Percentiles rank a stretch among this genome's conserved stretches.
Conservation (phyloP, 345 rosid species). For the Salix caprea region DNA sequence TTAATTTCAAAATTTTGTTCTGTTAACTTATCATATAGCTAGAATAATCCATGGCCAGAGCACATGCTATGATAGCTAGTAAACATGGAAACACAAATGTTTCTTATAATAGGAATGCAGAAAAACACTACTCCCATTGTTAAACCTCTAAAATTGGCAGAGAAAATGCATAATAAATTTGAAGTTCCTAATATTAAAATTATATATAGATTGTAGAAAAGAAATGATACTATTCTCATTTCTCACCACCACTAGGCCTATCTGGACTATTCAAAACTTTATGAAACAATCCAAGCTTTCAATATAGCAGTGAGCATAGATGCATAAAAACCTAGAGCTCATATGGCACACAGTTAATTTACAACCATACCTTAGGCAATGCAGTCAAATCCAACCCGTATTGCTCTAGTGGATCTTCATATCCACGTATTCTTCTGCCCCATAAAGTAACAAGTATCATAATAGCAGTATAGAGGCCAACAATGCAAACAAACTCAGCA, state of each 20-base stretch:
- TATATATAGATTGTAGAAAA: no score
- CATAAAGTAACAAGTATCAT: slow-evolving; percentile 65
- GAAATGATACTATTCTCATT: no score
- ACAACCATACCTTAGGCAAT: slow-evolving; percentile 45
- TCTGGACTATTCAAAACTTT: not conserved
- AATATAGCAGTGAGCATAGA: not conserved
- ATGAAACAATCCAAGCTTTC: not conserved
- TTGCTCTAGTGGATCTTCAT: slow-evolving; percentile 62
- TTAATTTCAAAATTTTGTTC: no score
- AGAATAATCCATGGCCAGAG: no score
- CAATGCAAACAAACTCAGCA: slow-evolving; percentile 66
- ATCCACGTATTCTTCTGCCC: slow-evolving; percentile 80
- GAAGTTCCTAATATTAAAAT: no score
- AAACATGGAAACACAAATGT: no score
- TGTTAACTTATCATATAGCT: no score
- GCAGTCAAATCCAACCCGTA: slow-evolving; percentile 75
- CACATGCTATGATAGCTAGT: no score
- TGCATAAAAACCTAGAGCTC: not conserved
- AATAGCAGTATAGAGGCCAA: slow-evolving; percentile 75
- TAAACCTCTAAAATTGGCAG: no score
- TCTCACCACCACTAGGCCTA: not conserved
- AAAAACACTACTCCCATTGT: no score
- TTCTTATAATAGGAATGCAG: no score
- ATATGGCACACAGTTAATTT: not conserved
- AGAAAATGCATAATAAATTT: no score